A percentile compares a stretch with the other conserved stretches of the same genome.
These are phyloP conservation scores for Lactuca saligna DNA, from an alignment of 129 eudicot species.

Conservation along the genomic window DNA sequence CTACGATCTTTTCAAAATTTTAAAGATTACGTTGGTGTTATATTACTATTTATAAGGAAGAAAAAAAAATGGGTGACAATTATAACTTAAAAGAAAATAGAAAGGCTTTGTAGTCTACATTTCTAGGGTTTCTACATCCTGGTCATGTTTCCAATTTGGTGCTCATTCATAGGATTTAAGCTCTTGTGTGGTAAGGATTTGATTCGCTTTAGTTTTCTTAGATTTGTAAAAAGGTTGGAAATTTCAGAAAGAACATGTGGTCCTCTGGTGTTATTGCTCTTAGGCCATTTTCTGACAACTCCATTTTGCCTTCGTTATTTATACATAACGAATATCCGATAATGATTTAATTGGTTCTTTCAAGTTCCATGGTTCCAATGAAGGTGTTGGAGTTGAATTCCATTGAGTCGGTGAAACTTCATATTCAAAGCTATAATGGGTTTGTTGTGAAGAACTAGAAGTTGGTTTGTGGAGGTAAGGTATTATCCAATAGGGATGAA, in stretches of 20 bases:
- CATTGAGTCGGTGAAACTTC: constrained; percentile 70
- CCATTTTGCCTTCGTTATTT: constrained; percentile 23
- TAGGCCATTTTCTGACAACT: constrained; percentile 38
- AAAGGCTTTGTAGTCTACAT: background rate
- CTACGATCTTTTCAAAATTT: too few relatives aligned
- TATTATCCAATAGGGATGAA: constrained; percentile 65
- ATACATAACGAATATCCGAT: constrained; percentile 41
- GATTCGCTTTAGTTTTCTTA: constrained; percentile 11
- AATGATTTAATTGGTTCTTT: constrained; percentile 45
- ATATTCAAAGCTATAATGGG: constrained; percentile 63
- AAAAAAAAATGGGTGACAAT: too few relatives aligned
- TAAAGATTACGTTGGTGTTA: too few relatives aligned
- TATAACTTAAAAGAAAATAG: too few relatives aligned
- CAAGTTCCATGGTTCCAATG: constrained; percentile 66
- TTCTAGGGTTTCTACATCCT: constrained; percentile 26
- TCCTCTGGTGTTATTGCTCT: constrained; percentile 60
- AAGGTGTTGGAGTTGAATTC: constrained; percentile 63
- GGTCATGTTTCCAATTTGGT: constrained; percentile 13
- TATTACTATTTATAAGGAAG: too few relatives aligned
- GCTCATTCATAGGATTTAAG: constrained; percentile 14
- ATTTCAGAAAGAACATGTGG: constrained; percentile 39
- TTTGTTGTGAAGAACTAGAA: constrained; percentile 61
- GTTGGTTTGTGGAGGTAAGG: constrained; percentile 70
- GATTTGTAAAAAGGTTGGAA: constrained; percentile 7
- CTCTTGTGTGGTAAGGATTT: constrained; percentile 8